A percentile compares a stretch with the other conserved stretches of the same genome.
Conservation (phyloP, 2,329 filamentous ascomycete species). For the Fulvia fulva region DNA sequence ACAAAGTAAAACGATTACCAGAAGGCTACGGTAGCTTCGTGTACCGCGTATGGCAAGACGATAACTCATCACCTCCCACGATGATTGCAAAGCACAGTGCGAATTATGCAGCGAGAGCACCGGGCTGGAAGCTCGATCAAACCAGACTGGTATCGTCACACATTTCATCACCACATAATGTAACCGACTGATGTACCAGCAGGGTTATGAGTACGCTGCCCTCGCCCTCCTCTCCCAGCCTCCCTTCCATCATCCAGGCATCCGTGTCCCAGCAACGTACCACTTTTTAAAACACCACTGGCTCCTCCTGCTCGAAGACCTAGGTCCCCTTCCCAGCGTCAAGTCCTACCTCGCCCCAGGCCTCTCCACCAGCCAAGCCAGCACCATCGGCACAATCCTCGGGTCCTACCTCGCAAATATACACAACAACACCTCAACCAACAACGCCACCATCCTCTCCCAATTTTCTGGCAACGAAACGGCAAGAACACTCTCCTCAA, state of each 20-base stretch:
- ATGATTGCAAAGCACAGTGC: constrained; percentile 7
- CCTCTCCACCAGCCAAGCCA: background rate
- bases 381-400: constrained; percentile 7
- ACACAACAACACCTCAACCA: constrained; percentile 10
- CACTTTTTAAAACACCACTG: background rate
- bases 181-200: background rate
- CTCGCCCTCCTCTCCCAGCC: background rate
- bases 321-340: constrained; percentile 8
- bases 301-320: constrained; percentile 12
- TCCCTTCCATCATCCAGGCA: background rate
- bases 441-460: background rate
- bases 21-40: constrained; percentile 9
- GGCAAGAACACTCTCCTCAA: constrained; percentile 5
- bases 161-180: background rate
- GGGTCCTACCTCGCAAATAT: constrained; percentile 17
- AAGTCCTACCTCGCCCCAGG: constrained; percentile 14
- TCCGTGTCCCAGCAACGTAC: constrained; percentile 1
- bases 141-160: constrained; percentile 1
- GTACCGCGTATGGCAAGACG: background rate
- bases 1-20: background rate
- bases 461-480: constrained; percentile 8
- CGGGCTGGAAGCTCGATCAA: constrained; percentile 5
- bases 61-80: background rate
- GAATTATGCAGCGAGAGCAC: constrained; percentile 5
- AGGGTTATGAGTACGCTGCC: constrained; percentile 4